Evolutionary conservation across 805 yeast genomes (phyloP).

Genomic region (Priceomyces haplophilus): DNA sequence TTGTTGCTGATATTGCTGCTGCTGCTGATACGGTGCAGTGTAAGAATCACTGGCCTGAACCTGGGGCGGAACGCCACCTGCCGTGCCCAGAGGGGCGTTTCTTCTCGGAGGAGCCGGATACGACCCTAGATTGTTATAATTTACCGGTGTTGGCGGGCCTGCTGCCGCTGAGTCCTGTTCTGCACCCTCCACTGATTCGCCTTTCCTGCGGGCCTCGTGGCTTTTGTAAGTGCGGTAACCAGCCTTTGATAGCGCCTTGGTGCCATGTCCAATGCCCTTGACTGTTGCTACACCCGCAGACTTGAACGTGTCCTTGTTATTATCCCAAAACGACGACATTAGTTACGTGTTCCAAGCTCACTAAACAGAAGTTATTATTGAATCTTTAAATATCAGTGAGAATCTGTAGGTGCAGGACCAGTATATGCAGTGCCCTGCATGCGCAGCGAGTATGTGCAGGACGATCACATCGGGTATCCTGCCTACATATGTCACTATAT

Average conservation of each 20-base stretch:
- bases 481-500: too few species aligned
- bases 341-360: neutral
- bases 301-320: constrained; percentile 51
- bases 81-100: constrained; percentile 23
- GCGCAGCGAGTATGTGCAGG: too few species aligned
- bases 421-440: too few species aligned
- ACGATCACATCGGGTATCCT: too few species aligned
- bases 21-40: too few species aligned
- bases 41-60: too few species aligned
- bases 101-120: constrained; percentile 48
- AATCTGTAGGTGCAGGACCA: too few species aligned
- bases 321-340: constrained; percentile 31
- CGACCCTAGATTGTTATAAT: constrained; percentile 24
- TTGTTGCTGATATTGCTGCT: constrained; percentile 6
- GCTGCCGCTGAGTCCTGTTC: constrained; percentile 10
- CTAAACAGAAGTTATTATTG: too few species aligned
- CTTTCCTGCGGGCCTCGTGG: constrained; percentile 27
- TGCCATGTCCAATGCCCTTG: constrained; percentile 51
- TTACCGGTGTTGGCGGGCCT: constrained; percentile 16
- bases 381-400: too few species aligned
- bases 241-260: constrained; percentile 48
- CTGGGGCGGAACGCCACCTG: neutral
- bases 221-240: constrained; percentile 51
- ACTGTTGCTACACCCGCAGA: constrained; percentile 47
- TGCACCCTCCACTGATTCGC: constrained; percentile 4